Conservation (phyloP, 441 rosid genomes). For the Macaranga tanarius region DNA sequence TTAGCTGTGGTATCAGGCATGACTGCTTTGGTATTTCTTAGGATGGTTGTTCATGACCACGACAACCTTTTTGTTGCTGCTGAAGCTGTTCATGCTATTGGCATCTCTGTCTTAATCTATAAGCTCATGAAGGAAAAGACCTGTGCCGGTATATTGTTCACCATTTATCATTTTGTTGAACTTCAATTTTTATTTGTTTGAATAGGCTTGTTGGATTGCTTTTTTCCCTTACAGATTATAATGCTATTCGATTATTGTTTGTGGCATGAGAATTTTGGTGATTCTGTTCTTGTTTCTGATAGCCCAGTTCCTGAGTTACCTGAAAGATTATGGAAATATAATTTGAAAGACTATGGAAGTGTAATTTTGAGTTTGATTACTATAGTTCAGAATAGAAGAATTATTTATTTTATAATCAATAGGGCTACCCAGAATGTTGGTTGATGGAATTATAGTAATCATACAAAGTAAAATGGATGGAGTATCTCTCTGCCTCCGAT, state of each 20-base stretch:
- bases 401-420: too few relatives aligned
- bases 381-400: too few relatives aligned
- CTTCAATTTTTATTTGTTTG: neutral
- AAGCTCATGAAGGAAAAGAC: constrained; percentile 89
- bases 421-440: neutral
- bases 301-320: neutral
- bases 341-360: neutral
- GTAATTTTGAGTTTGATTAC: too few relatives aligned
- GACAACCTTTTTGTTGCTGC: constrained; percentile 95
- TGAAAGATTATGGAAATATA: neutral
- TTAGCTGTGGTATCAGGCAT: constrained; percentile 79
- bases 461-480: neutral
- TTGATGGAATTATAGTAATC: neutral
- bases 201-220: neutral
- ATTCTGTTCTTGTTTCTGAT: neutral
- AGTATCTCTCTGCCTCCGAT: neutral
- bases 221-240: neutral
- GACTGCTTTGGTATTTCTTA: constrained; percentile 73
- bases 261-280: neutral
- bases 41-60: constrained; percentile 83
- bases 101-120: constrained; percentile 86
- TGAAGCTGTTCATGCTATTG: constrained; percentile 88
- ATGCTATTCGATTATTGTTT: neutral
- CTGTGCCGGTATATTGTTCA: constrained; percentile 61
- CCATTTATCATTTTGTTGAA: neutral